Evolutionary conservation across 345 rosid genomes (phyloP).

Genomic region (Heritiera littoralis): DNA sequence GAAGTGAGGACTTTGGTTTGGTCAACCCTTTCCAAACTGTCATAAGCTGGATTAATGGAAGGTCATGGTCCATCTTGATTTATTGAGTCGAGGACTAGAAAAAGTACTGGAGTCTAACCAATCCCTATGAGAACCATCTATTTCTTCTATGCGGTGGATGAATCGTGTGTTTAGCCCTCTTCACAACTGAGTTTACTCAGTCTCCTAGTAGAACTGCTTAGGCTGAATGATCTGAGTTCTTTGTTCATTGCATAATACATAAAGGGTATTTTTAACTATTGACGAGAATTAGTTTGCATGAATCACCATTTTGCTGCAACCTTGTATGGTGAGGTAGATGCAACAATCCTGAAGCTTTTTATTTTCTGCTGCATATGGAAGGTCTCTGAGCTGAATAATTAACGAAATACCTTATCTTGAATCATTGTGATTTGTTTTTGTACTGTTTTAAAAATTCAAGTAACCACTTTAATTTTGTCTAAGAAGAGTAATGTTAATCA

Average conservation of each 20-base stretch:
- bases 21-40: neutral
- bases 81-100: neutral
- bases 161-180: neutral
- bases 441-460: neutral
- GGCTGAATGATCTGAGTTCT: neutral
- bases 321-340: neutral
- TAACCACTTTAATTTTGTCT: neutral
- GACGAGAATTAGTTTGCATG: neutral
- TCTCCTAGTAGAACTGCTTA: neutral
- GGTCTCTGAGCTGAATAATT: neutral
- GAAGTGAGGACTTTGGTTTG: neutral
- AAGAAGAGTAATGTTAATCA: neutral
- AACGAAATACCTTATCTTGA: slow-evolving; percentile 3
- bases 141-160: neutral
- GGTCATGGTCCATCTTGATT: slow-evolving; percentile 1
- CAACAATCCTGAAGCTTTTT: neutral
- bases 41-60: neutral
- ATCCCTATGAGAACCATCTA: neutral
- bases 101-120: neutral
- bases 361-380: neutral
- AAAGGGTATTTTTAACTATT: neutral
- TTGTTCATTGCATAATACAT: neutral
- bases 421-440: neutral
- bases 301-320: neutral
- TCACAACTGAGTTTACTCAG: neutral